Percentiles rank a stretch among this genome's conserved stretches.
Conservation (phyloP, 2,329 filamentous ascomycete genomes). For the Fusarium sulawesiense region DNA sequence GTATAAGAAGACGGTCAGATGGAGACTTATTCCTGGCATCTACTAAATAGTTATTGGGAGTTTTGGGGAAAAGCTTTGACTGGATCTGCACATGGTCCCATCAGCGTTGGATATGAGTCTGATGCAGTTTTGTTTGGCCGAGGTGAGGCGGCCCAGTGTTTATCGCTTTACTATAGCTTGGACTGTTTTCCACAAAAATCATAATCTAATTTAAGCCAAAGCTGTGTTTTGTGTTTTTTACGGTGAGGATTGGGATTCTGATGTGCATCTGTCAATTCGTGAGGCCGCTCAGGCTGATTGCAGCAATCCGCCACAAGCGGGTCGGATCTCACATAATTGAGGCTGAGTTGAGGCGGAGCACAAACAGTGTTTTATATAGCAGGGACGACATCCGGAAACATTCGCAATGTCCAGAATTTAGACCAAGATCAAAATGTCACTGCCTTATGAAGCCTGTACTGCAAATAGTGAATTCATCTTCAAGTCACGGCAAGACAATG, state of each 20-base stretch:
- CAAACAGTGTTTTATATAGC: fast-evolving
- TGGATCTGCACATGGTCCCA: background rate
- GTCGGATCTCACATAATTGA: background rate
- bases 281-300: background rate
- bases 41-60: conserved; percentile 10
- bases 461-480: background rate
- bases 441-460: background rate
- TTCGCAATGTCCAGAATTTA: no score
- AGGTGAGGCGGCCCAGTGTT: background rate
- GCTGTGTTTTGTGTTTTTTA: background rate
- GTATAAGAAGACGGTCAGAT: conserved; percentile 82
- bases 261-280: no score
- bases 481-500: background rate
- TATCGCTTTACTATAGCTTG: background rate
- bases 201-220: background rate
- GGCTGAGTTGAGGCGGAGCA: background rate
- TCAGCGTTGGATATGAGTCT: background rate
- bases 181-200: background rate
- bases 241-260: no score
- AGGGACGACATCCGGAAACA: background rate
- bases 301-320: no score
- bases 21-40: conserved; percentile 81
- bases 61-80: background rate
- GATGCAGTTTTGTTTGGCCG: background rate
- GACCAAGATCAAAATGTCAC: background rate